Conservation (phyloP, 2,329 filamentous ascomycete species). For the Clarireedia sp. region DNA sequence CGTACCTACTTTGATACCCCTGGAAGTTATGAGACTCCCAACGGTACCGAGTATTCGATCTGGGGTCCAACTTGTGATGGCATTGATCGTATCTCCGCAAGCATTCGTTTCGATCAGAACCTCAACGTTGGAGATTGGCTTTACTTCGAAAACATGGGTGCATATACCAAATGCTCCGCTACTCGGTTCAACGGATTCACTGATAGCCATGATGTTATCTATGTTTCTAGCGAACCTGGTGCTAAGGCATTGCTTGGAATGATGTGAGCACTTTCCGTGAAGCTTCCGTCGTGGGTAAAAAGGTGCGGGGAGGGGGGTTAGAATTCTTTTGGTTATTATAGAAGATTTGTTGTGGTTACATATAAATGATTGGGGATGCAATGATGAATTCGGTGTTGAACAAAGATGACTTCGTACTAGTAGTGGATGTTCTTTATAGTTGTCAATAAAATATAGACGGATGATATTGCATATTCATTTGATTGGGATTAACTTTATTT, state of each 20-base stretch:
- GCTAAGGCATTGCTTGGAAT: conserved; percentile 60
- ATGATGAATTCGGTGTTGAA: not conserved
- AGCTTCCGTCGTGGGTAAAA: not conserved
- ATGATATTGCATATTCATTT: too few species aligned
- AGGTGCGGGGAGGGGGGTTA: not conserved
- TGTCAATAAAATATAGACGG: not conserved
- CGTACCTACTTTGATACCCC: conserved; percentile 51
- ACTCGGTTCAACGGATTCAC: conserved; percentile 97
- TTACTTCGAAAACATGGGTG: conserved; percentile 98
- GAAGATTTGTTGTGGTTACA: not conserved
- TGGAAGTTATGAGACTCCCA: conserved; percentile 40
- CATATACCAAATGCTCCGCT: conserved; percentile 96
- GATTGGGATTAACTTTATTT: too few species aligned
- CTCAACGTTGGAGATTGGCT: conserved; percentile 95
- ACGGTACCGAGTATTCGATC: conserved; percentile 77
- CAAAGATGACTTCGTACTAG: not conserved
- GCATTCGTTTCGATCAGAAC: conserved; percentile 65
- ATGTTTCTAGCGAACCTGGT: conserved; percentile 88
- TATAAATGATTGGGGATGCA: not conserved
- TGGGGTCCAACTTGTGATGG: conserved; percentile 98
- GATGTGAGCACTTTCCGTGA: not conserved
- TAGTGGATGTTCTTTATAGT: not conserved
- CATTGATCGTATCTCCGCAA: conserved; percentile 87
- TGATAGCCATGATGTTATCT: conserved; percentile 85
- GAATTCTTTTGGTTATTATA: not conserved